These are phyloP conservation scores for Escovopsis sp. DNA, from an alignment of 2,329 filamentous ascomycete genomes.

Conservation along the genomic window DNA sequence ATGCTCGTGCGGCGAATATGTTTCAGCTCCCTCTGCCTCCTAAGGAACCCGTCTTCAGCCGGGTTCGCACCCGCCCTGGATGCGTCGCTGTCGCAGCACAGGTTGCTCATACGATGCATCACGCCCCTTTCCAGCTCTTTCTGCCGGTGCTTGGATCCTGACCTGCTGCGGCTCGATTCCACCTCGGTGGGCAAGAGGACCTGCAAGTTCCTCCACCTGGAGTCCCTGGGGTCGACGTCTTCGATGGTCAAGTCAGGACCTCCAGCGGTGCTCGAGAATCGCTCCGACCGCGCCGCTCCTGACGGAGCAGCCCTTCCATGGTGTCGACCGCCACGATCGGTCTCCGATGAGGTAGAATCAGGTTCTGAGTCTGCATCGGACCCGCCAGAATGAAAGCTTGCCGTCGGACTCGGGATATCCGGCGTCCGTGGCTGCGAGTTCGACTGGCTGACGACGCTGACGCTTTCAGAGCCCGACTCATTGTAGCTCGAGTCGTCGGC, in stretches of 20 bases:
- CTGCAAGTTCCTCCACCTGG: slow-evolving; percentile 26
- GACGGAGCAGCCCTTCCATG: too few relatives aligned
- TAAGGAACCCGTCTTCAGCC: slow-evolving; percentile 22
- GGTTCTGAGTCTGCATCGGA: slow-evolving; percentile 9
- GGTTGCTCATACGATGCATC: slow-evolving; percentile 29
- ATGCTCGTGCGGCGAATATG: slow-evolving; percentile 33
- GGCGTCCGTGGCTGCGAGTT: slow-evolving; percentile 10
- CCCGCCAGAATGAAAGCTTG: slow-evolving; percentile 7
- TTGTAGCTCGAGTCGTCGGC: slow-evolving; percentile 13
- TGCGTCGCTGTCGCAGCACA: slow-evolving; percentile 28
- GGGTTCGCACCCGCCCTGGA: slow-evolving; percentile 14
- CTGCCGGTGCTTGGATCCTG: slow-evolving; percentile 23
- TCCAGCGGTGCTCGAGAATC: slow-evolving; percentile 7
- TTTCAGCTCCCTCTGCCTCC: slow-evolving; percentile 26
- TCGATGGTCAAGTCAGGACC: slow-evolving; percentile 26
- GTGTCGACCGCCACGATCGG: slow-evolving; percentile 2
- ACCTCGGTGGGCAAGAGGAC: slow-evolving; percentile 31
- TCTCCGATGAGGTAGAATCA: slow-evolving; percentile 4
- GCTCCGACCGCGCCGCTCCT: slow-evolving; percentile 4
- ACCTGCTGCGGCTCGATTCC: slow-evolving; percentile 30
- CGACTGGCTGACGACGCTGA: slow-evolving; percentile 14
- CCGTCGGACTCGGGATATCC: slow-evolving; percentile 7
- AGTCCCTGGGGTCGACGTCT: slow-evolving; percentile 32
- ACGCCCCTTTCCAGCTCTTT: slow-evolving; percentile 27
- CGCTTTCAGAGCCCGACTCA: slow-evolving; percentile 13